These are phyloP conservation scores for Anethum foeniculum DNA, from an alignment of 140 eudicot species.

Conservation along the genomic window DNA sequence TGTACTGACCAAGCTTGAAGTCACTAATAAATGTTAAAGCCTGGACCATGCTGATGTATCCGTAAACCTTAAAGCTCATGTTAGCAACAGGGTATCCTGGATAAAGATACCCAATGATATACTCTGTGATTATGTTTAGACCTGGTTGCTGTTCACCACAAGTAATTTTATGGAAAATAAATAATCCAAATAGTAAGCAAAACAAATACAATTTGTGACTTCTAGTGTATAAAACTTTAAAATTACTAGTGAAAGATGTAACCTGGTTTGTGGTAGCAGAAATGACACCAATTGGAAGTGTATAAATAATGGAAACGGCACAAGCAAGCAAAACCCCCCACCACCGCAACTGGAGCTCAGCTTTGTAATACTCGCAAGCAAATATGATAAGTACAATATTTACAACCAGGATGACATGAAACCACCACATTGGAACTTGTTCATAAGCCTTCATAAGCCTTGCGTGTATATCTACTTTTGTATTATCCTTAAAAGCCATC, in stretches of 20 bases:
- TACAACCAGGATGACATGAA: slow-evolving; percentile 28
- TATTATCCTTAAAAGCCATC: background rate
- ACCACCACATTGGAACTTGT: slow-evolving; percentile 72
- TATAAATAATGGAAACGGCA: slow-evolving; percentile 43
- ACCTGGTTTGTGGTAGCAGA: slow-evolving; percentile 83
- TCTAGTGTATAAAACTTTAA: no score
- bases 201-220: background rate
- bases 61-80: slow-evolving; percentile 70
- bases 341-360: slow-evolving; percentile 70
- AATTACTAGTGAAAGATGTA: background rate
- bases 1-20: slow-evolving; percentile 85
- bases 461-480: slow-evolving; percentile 48
- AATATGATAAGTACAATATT: slow-evolving; percentile 42
- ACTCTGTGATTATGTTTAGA: slow-evolving; percentile 66
- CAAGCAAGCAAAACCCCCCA: slow-evolving; percentile 78
- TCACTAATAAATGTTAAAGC: slow-evolving; percentile 50
- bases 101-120: slow-evolving; percentile 68
- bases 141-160: slow-evolving; percentile 45
- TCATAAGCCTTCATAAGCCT: slow-evolving; percentile 59
- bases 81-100: slow-evolving; percentile 88
- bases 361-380: slow-evolving; percentile 50
- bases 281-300: slow-evolving; percentile 74
- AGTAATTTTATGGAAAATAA: background rate
- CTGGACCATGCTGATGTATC: slow-evolving; percentile 79
- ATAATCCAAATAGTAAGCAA: background rate